Conservation (phyloP, 208 protist species). For the Trypanosoma scelopori region DNA sequence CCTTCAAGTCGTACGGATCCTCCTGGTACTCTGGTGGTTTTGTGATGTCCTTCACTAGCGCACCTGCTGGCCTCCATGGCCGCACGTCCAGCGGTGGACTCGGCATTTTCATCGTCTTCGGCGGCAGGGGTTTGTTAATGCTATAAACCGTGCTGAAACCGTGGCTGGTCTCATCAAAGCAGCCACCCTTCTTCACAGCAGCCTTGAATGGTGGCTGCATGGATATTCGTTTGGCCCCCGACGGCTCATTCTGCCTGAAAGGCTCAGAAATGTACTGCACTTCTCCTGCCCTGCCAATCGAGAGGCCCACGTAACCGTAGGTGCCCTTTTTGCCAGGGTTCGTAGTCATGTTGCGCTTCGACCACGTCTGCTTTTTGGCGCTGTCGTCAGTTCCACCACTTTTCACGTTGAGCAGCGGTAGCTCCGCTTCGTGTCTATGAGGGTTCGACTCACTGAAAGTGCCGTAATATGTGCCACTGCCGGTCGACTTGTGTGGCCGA, state of each 20-base stretch:
- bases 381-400: conserved; percentile 10
- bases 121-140: conserved; percentile 71
- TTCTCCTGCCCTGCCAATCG: conserved; percentile 75
- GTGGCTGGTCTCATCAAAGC: conserved; percentile 76
- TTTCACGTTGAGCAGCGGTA: conserved; percentile 52
- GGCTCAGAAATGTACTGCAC: conserved; percentile 84
- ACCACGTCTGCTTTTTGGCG: conserved; percentile 24
- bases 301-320: conserved; percentile 83
- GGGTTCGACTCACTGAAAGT: conserved; percentile 78
- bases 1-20: conserved; percentile 89
- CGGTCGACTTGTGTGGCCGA: conserved; percentile 69
- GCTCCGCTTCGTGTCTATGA: conserved; percentile 80
- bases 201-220: conserved; percentile 53
- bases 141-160: conserved; percentile 80
- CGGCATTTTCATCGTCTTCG: conserved; percentile 42
- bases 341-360: conserved; percentile 70
- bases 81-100: conserved; percentile 30
- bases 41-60: conserved; percentile 64
- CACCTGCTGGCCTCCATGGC: conserved; percentile 76
- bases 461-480: conserved; percentile 89
- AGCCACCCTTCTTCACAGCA: conserved; percentile 59
- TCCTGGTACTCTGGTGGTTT: conserved; percentile 86
- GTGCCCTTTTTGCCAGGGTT: conserved; percentile 90
- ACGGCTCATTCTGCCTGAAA: conserved; percentile 27
- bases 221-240: conserved; percentile 35